Evolutionary conservation across 306 rosid species (phyloP).

Genomic region (Vicia villosa): DNA sequence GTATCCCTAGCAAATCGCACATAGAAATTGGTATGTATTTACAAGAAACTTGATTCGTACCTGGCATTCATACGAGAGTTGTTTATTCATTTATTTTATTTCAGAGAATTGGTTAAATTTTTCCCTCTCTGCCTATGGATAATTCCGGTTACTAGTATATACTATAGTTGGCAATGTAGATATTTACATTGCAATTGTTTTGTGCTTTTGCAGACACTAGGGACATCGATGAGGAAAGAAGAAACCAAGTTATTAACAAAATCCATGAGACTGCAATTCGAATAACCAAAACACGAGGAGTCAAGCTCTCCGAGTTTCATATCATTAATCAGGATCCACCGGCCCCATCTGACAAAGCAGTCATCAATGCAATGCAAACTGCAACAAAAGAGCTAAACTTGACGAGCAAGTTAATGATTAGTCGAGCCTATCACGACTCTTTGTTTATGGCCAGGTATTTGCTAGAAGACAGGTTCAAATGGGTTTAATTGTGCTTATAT

Average conservation of each 20-base stretch:
- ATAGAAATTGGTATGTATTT: conserved; percentile 75
- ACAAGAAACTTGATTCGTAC: conserved; percentile 6
- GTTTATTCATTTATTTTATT: neutral
- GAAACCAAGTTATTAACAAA: conserved; percentile 80
- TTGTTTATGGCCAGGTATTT: conserved; percentile 91
- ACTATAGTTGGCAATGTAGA: conserved; percentile 19
- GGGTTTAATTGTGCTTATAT: conserved; percentile 17
- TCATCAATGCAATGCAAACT: conserved; percentile 72
- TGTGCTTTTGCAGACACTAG: conserved; percentile 63
- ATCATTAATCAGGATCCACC: conserved; percentile 95
- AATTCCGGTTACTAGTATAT: conserved; percentile 3
- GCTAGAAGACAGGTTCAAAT: conserved; percentile 24
- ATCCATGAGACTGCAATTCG: conserved; percentile 66
- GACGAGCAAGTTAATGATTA: conserved; percentile 83
- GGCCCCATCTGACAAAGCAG: conserved; percentile 66
- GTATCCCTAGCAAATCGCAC: conserved; percentile 93
- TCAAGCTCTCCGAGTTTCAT: conserved; percentile 72
- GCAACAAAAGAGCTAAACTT: conserved; percentile 76
- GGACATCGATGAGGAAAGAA: conserved; percentile 84
- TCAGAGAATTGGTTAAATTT: neutral
- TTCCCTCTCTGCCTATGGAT: conserved; percentile 19
- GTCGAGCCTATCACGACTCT: conserved; percentile 96
- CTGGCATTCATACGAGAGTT: conserved; percentile 16
- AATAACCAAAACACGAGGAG: conserved; percentile 66
- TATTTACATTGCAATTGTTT: conserved; percentile 23